phyloP scores from a whole-genome alignment of 768 basidiomycete genomes.

The Udeniomyces megalosporus region DNA sequence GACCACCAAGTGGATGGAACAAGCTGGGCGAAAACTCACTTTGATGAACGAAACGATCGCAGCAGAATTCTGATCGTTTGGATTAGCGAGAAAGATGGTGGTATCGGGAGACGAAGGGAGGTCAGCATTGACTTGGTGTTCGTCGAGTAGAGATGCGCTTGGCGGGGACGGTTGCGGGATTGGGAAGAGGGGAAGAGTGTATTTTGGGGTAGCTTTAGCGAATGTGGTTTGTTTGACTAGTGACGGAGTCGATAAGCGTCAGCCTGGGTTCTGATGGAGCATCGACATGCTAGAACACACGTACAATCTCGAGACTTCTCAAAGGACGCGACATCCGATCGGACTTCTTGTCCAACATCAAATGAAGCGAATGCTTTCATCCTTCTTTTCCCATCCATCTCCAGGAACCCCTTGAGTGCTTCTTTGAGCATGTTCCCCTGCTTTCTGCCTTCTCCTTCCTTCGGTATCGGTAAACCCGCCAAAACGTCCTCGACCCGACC shows the following conservation, averaged over 20 bases:
- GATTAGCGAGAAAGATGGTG: conserved; percentile 17
- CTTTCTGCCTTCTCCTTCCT: conserved; percentile 17
- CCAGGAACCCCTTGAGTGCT: conserved; percentile 27
- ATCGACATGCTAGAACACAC: neutral
- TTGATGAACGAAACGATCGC: conserved; percentile 25
- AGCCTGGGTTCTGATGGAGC: neutral
- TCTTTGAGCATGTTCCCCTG: conserved; percentile 24
- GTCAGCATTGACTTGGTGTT: neutral
- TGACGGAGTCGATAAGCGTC: neutral
- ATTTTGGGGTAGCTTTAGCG: conserved; percentile 26
- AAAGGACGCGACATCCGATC: neutral
- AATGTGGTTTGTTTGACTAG: conserved; percentile 32
- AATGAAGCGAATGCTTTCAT: conserved; percentile 27
- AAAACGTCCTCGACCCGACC: conserved; percentile 29
- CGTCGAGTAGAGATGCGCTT: no score
- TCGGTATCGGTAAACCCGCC: conserved; percentile 11
- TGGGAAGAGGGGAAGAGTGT: conserved; percentile 24
- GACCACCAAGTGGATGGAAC: no score
- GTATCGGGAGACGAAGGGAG: neutral
- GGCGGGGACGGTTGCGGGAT: neutral
- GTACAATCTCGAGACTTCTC: conserved; percentile 13
- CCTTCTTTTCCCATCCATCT: conserved; percentile 28
- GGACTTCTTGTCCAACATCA: conserved; percentile 21
- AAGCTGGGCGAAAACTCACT: neutral
- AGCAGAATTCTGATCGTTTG: conserved; percentile 20